phyloP scores from a whole-genome alignment of 495 filamentous ascomycete genomes.

The Penicillium parvum region DNA sequence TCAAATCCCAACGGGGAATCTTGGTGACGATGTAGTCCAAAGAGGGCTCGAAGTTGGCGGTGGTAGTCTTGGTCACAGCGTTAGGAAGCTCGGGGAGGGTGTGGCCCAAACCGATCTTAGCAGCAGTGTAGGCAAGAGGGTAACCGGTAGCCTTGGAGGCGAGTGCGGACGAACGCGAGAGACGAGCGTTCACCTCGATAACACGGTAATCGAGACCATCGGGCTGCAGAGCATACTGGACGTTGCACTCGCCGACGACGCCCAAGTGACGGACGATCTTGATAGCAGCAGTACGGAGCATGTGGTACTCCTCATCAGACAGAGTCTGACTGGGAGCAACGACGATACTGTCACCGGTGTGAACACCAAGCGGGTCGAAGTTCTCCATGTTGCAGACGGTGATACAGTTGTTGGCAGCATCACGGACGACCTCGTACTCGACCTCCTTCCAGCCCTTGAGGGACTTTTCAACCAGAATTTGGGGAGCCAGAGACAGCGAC shows the following conservation, averaged over 20 bases:
- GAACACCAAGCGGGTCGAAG: constrained; percentile 93
- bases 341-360: constrained; percentile 96
- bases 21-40: constrained; percentile 98
- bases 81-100: constrained; percentile 93
- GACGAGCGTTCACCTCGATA: constrained; percentile 95
- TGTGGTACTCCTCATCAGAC: constrained; percentile 97
- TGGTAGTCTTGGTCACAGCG: constrained; percentile 96
- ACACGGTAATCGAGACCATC: constrained; percentile 95
- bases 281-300: constrained; percentile 93
- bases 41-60: constrained; percentile 96
- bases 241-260: constrained; percentile 96
- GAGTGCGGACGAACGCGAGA: constrained; percentile 89
- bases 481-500: constrained; percentile 90
- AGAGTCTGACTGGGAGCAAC: constrained; percentile 94
- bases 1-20: constrained; percentile 94
- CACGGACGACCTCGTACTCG: constrained; percentile 95
- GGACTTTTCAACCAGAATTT: constrained; percentile 98
- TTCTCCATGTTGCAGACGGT: constrained; percentile 99
- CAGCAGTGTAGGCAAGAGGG: constrained; percentile 91
- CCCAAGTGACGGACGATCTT: constrained; percentile 95
- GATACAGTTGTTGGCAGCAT: constrained; percentile 94
- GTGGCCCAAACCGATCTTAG: constrained; percentile 94
- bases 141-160: constrained; percentile 98
- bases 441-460: constrained; percentile 99
- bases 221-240: constrained; percentile 94